Conservation (phyloP, 177 flowering plant genomes). For the Vitis hybrid region DNA sequence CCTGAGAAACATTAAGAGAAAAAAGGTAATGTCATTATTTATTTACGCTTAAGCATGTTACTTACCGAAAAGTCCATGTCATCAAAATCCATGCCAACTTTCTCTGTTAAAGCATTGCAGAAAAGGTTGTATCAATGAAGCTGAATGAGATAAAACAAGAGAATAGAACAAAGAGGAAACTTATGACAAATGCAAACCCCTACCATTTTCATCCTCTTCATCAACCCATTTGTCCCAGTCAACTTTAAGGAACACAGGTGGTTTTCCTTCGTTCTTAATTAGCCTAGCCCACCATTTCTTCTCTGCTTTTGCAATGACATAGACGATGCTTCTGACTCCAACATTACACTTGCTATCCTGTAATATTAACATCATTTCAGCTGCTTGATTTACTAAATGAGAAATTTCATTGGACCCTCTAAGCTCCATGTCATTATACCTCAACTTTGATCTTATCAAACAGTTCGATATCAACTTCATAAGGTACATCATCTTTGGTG, state of each 20-base stretch:
- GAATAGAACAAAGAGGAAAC: background rate
- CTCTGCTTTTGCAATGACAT: slow-evolving; percentile 2
- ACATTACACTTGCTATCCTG: slow-evolving; percentile 8
- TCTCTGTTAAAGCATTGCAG: background rate
- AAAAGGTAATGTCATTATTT: background rate
- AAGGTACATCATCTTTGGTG: background rate
- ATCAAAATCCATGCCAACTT: slow-evolving; percentile 4
- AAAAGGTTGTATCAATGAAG: too few relatives aligned
- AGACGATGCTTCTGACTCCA: background rate
- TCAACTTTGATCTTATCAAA: slow-evolving; percentile 8
- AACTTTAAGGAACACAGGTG: slow-evolving; percentile 3
- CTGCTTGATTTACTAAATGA: too few relatives aligned
- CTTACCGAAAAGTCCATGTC: slow-evolving; percentile 11
- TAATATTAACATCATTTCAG: too few relatives aligned
- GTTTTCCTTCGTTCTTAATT: background rate
- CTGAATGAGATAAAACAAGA: too few relatives aligned
- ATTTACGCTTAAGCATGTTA: too few relatives aligned
- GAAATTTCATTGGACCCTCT: too few relatives aligned
- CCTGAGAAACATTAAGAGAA: background rate
- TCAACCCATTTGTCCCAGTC: slow-evolving; percentile 14
- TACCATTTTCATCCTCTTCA: slow-evolving; percentile 11
- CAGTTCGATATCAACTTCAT: slow-evolving; percentile 7
- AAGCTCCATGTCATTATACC: background rate
- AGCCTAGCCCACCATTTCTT: slow-evolving; percentile 6
- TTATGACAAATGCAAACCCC: too few relatives aligned